Conservation (phyloP, 805 yeast genomes). For the Kodamaea lidongshanica region DNA sequence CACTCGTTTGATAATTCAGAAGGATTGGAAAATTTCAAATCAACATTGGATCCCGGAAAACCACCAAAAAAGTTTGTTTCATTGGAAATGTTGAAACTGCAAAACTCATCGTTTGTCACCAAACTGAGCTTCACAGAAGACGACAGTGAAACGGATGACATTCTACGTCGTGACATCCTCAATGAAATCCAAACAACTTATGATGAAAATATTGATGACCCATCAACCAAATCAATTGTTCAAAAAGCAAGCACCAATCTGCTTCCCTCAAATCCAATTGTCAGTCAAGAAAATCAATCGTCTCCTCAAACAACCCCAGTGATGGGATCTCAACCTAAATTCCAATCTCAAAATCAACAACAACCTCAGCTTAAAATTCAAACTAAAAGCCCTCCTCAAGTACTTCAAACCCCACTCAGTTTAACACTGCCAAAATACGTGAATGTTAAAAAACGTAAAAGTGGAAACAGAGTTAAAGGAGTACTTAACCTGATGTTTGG, state of each 20-base stretch:
- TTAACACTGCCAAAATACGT: conserved; percentile 7
- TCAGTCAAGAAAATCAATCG: background rate
- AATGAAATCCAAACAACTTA: conserved; percentile 28
- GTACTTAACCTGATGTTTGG: conserved; percentile 51
- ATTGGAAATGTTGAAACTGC: conserved; percentile 21
- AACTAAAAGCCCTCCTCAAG: no score
- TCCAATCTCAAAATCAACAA: no score
- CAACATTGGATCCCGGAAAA: conserved; percentile 45
- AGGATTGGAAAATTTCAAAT: conserved; percentile 13
- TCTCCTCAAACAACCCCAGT: conserved; percentile 25
- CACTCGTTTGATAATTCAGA: conserved; percentile 3
- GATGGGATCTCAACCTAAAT: conserved; percentile 13
- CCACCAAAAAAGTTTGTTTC: conserved; percentile 12
- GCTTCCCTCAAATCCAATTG: background rate
- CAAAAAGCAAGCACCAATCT: background rate
- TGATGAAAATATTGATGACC: conserved; percentile 29
- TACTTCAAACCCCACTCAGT: background rate
- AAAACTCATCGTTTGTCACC: conserved; percentile 4
- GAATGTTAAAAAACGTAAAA: conserved; percentile 26
- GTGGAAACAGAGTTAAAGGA: conserved; percentile 51
- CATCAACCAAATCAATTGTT: background rate
- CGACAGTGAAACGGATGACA: conserved; percentile 6
- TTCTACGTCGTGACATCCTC: conserved; percentile 19
- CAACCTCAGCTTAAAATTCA: no score
- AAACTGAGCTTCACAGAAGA: conserved; percentile 8